A percentile compares a stretch with the other conserved stretches of the same genome.
Evolutionary conservation across 1,139 yeast genomes (phyloP).

Genomic region (Magnusiomyces suaveolens): DNA sequence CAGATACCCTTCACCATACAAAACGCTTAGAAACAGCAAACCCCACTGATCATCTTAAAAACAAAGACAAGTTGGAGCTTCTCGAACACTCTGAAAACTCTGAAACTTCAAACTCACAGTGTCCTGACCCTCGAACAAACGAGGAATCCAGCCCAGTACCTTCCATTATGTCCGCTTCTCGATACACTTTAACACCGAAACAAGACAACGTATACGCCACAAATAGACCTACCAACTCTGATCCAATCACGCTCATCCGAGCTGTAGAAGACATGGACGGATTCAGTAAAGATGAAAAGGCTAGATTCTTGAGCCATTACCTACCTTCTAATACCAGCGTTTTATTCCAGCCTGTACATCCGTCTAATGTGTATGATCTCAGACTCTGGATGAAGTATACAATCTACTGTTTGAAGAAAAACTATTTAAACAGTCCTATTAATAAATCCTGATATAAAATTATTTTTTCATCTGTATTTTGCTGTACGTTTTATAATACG

Average conservation of each 20-base stretch:
- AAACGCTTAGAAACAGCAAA: background rate
- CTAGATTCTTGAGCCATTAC: background rate
- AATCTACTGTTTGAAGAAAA: conserved; percentile 1
- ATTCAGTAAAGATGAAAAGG: conserved; percentile 1
- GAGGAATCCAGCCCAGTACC: background rate
- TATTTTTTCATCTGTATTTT: too few relatives aligned
- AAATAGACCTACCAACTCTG: background rate
- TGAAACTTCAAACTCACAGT: background rate
- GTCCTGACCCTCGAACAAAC: background rate
- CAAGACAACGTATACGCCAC: background rate
- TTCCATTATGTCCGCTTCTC: background rate
- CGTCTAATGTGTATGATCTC: background rate
- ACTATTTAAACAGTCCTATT: background rate
- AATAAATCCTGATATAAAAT: background rate
- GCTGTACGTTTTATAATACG: too few relatives aligned
- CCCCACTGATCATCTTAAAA: background rate
- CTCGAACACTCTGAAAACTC: background rate
- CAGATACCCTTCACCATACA: background rate
- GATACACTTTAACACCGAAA: background rate
- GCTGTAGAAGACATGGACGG: conserved; percentile 2
- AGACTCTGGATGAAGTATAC: background rate
- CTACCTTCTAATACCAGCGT: background rate
- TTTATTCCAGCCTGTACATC: background rate
- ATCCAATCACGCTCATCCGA: background rate
- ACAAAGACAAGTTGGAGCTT: background rate